Percentiles rank a stretch among this genome's conserved stretches.
These are phyloP conservation scores for Trichoderma orchidacearum DNA, from an alignment of 495 filamentous ascomycete genomes.

Conservation along the genomic window DNA sequence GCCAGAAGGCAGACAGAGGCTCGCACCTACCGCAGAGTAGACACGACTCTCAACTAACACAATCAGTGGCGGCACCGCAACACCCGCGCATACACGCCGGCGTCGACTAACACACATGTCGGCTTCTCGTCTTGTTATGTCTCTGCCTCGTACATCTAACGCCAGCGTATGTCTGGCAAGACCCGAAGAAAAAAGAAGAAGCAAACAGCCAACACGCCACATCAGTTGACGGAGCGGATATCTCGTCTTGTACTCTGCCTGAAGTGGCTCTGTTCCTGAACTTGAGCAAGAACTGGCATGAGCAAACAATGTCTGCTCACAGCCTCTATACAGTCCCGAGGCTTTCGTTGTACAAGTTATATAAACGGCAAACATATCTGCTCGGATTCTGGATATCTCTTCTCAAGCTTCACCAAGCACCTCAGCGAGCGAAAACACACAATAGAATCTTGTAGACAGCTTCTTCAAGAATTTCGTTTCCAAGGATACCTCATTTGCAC, in stretches of 20 bases:
- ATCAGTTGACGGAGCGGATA: slow-evolving; percentile 1
- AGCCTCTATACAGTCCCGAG: background rate
- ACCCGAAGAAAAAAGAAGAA: background rate
- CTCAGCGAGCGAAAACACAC: background rate
- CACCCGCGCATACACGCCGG: background rate
- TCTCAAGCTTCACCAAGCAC: background rate
- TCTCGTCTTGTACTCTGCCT: background rate
- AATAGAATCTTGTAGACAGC: background rate
- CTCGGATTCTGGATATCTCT: background rate
- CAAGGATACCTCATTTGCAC: too few species aligned
- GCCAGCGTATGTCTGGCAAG: background rate
- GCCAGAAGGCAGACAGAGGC: background rate
- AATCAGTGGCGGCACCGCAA: background rate
- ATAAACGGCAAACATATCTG: background rate
- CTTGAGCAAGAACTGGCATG: background rate
- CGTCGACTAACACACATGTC: background rate
- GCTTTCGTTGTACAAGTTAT: background rate
- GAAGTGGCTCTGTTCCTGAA: background rate
- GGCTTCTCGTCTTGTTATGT: background rate
- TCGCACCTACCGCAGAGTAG: background rate
- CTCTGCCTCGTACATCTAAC: background rate
- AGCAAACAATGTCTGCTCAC: background rate
- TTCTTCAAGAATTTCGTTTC: too few species aligned
- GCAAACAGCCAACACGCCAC: background rate
- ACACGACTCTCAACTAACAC: background rate